Conservation (phyloP, 805 yeast species). For the Saccharomycopsis sp. region DNA sequence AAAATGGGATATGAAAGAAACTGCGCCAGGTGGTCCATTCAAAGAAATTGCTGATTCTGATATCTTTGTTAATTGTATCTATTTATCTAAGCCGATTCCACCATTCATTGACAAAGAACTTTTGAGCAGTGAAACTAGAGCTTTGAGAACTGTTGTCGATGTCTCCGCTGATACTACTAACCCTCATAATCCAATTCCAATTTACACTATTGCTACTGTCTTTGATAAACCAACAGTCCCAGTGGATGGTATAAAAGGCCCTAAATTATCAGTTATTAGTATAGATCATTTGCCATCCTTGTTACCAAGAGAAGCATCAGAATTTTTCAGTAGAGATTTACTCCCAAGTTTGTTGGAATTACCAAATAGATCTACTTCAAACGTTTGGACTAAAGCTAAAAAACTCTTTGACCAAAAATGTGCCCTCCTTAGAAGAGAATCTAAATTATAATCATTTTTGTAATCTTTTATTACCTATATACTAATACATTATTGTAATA, state of each 20-base stretch:
- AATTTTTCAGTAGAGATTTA: slow-evolving; percentile 79
- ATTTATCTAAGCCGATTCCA: slow-evolving; percentile 86
- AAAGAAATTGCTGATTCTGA: slow-evolving; percentile 81
- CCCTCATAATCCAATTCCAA: slow-evolving; percentile 97
- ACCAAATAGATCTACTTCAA: slow-evolving; percentile 73
- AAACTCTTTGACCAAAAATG: slow-evolving; percentile 79
- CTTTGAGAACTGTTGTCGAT: slow-evolving; percentile 86
- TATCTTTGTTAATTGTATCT: slow-evolving; percentile 93
- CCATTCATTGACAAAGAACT: slow-evolving; percentile 74
- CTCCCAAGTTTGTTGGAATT: slow-evolving; percentile 83
- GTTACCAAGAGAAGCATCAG: slow-evolving; percentile 96
- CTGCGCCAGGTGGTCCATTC: slow-evolving; percentile 96
- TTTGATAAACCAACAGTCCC: slow-evolving; percentile 85
- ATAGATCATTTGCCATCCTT: slow-evolving; percentile 95
- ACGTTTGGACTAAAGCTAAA: slow-evolving; percentile 91
- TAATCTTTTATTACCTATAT: too few relatives aligned
- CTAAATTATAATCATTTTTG: slow-evolving; percentile 12
- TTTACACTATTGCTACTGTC: slow-evolving; percentile 82
- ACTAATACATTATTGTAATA: neutral
- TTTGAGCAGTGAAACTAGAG: slow-evolving; percentile 63
- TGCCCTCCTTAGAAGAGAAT: slow-evolving; percentile 49
- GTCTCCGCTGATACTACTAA: slow-evolving; percentile 98
- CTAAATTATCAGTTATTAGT: slow-evolving; percentile 83
- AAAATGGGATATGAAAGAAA: slow-evolving; percentile 97
- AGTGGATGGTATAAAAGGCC: slow-evolving; percentile 74